Conservation (phyloP, 2,329 filamentous ascomycete species). For the Pseudocercospora musae region DNA sequence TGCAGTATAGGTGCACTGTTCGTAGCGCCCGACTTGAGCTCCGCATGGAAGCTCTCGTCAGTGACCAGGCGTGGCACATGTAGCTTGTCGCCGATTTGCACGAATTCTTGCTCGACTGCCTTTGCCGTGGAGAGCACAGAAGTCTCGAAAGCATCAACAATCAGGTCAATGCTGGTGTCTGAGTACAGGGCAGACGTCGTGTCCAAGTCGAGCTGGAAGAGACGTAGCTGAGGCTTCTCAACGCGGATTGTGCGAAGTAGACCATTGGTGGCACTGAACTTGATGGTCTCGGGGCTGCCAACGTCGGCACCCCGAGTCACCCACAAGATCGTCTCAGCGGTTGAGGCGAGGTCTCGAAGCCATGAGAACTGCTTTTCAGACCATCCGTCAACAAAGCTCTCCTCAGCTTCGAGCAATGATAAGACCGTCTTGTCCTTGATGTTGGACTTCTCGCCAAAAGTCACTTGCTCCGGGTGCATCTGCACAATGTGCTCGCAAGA, state of each 20-base stretch:
- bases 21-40: background rate
- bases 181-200: background rate
- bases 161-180: conserved; percentile 2
- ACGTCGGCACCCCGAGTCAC: conserved; percentile 7
- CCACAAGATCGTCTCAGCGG: conserved; percentile 5
- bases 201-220: conserved; percentile 7
- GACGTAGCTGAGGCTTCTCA: conserved; percentile 7
- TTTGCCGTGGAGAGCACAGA: background rate
- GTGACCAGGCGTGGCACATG: conserved; percentile 3
- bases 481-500: background rate
- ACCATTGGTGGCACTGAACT: conserved; percentile 1
- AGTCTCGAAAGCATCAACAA: conserved; percentile 5
- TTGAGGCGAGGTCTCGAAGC: conserved; percentile 4
- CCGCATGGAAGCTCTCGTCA: conserved; percentile 8
- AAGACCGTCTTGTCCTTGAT: conserved; percentile 2
- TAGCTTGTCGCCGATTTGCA: conserved; percentile 3
- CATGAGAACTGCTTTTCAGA: conserved; percentile 6
- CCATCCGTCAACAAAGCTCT: conserved; percentile 6
- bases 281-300: background rate
- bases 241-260: conserved; percentile 5
- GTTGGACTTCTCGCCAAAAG: background rate
- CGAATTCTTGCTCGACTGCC: conserved; percentile 5
- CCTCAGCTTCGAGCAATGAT: conserved; percentile 6
- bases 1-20: background rate
- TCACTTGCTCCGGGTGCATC: conserved; percentile 3